phyloP scores from a whole-genome alignment of 2,329 filamentous ascomycete species.

The Lachnellula hyalina region DNA sequence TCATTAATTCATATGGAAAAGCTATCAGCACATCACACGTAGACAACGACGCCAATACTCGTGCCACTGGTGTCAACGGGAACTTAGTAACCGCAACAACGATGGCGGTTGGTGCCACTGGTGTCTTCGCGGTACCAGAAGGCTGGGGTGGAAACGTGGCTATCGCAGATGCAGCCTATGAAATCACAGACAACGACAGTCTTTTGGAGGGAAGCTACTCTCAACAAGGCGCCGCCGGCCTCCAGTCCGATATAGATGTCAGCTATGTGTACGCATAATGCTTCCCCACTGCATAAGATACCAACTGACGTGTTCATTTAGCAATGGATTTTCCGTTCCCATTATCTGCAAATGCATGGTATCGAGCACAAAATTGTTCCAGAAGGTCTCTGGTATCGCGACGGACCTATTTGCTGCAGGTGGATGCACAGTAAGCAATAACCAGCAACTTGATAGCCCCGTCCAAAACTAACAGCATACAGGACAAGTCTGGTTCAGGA shows the following conservation, averaged over 20 bases:
- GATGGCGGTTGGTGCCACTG: neutral
- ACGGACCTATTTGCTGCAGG: neutral
- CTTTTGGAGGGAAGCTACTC: neutral
- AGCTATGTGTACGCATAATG: neutral
- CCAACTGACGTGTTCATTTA: neutral
- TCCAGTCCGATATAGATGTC: neutral
- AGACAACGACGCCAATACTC: neutral
- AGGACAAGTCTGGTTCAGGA: neutral
- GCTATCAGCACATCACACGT: neutral
- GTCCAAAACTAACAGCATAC: neutral
- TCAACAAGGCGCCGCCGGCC: neutral
- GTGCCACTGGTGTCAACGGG: neutral
- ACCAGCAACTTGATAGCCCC: neutral
- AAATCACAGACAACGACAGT: neutral
- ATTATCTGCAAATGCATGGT: neutral
- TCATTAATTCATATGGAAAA: neutral
- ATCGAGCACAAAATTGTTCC: neutral
- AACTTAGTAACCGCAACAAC: neutral
- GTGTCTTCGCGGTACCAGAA: neutral
- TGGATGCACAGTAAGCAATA: neutral
- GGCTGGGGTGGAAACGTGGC: neutral
- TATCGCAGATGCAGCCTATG: neutral
- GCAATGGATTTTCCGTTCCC: conserved; percentile 3
- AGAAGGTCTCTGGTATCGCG: too few relatives aligned
- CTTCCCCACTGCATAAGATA: neutral